Evolutionary conservation across 1,284 basidiomycete genomes (phyloP), one percentile per base, ranked within the genome.

Genomic region (Papiliotrema nemorosa): DNA sequence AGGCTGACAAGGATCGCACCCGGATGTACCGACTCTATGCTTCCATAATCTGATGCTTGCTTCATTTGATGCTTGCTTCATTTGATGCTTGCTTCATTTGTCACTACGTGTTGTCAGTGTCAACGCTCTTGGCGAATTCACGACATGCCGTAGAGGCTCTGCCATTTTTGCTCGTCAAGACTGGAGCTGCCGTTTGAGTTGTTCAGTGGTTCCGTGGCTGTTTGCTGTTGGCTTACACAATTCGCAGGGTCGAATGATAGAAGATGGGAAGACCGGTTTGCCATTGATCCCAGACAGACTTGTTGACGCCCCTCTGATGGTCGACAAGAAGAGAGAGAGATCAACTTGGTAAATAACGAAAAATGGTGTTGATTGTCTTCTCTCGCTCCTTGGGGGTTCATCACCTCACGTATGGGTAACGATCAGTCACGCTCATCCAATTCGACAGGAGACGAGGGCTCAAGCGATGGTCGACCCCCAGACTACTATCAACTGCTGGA

Each of bases 401-500:
- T 27, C 14, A 24, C 29, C 31, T 45, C 36, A 20, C 25, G 9
- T 14, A 73, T 73, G 71, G 71, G 71, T 14, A 70, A 66, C 50
- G 71, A 73, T 53, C 70, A 73, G 46, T 71, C 69, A 1, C 58
- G 62, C 10, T 46, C 57, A 5, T 29, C 51, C 21, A 20, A 37
- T n/a, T 34, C 36, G 37, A 43, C 33, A 20, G 45, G 26, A 24
- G 27, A 56, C 31, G 22, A 49, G n/a, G 29, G 29, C 7, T 7
- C 9, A 31, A 31, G 14, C 29, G 29, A 66, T 5, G 59, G 61
- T 3, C 51, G 52, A 21, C 66, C 69, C 6, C 54, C 61, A 13
- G 85, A 91, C 68, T 93, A 91, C 71, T 93, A 93, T 67, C 77
- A 85, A 50, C 79, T 93, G 10, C 78, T 93, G 2, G 83, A 84